phyloP scores from a whole-genome alignment of 2,329 filamentous ascomycete species.

The Coleophoma cylindrospora region DNA sequence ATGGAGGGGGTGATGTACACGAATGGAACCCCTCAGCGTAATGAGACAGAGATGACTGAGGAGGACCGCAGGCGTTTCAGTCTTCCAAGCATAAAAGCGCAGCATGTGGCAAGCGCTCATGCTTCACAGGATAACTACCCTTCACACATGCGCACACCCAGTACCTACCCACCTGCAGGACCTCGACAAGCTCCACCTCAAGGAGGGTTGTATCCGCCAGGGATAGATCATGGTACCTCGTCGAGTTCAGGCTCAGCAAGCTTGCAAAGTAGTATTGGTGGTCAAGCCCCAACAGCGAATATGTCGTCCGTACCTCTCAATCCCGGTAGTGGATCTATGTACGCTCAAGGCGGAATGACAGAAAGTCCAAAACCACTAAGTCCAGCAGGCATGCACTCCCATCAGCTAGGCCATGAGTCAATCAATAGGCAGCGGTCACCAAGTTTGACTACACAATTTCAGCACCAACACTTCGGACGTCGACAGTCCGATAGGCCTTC shows the following conservation, averaged over 20 bases:
- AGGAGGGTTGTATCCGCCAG: constrained; percentile 58
- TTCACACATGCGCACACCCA: constrained; percentile 61
- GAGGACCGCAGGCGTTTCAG: constrained; percentile 61
- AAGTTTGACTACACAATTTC: constrained; percentile 59
- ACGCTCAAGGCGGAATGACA: constrained; percentile 68
- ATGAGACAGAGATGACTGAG: constrained; percentile 56
- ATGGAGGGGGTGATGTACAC: constrained; percentile 52
- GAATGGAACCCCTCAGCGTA: constrained; percentile 37
- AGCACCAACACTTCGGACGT: constrained; percentile 58
- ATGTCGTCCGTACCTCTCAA: constrained; percentile 43
- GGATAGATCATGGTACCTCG: constrained; percentile 43
- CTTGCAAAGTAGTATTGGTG: constrained; percentile 30
- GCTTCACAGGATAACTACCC: constrained; percentile 28
- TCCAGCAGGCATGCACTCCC: constrained; percentile 45
- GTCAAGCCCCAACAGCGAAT: constrained; percentile 44
- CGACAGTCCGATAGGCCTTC: constrained; percentile 51
- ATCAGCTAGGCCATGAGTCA: constrained; percentile 48
- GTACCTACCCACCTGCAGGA: constrained; percentile 73
- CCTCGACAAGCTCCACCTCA: constrained; percentile 41
- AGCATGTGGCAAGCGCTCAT: constrained; percentile 53
- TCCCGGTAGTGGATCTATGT: constrained; percentile 45
- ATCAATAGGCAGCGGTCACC: constrained; percentile 57
- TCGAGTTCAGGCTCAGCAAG: constrained; percentile 51
- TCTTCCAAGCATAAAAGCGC: constrained; percentile 69
- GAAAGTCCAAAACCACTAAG: constrained; percentile 85